Evolutionary conservation across 352 stramenopile species (phyloP).

Genomic region (Plasmopara muralis): DNA sequence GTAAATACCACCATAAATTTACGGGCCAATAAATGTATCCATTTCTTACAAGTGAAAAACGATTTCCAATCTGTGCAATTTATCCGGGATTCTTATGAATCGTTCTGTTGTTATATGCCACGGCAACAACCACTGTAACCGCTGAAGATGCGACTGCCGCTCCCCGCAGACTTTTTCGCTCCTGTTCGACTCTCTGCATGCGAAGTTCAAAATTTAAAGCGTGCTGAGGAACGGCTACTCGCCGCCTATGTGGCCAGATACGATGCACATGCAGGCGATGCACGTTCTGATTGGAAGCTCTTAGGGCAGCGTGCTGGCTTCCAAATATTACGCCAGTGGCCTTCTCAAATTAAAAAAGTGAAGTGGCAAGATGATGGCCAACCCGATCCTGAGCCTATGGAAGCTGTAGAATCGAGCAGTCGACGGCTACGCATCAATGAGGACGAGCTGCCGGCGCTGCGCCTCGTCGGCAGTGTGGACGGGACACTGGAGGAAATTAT

Average conservation of each 20-base stretch:
- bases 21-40: too few species aligned
- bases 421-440: conserved; percentile 6
- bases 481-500: conserved; percentile 38
- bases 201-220: conserved; percentile 36
- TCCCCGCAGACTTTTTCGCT: conserved; percentile 42
- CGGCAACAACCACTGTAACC: conserved; percentile 12
- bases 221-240: conserved; percentile 41
- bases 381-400: conserved; percentile 1
- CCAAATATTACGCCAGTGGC: conserved; percentile 39
- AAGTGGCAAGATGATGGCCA: conserved; percentile 2
- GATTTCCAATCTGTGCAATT: neutral
- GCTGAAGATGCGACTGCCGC: conserved; percentile 35
- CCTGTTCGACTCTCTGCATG: conserved; percentile 36
- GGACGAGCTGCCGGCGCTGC: conserved; percentile 25
- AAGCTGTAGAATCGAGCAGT: conserved; percentile 1
- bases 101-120: conserved; percentile 6
- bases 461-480: conserved; percentile 33
- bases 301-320: conserved; percentile 42
- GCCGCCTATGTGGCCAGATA: conserved; percentile 48
- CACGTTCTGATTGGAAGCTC: conserved; percentile 32
- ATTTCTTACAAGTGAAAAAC: too few species aligned
- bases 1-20: too few species aligned
- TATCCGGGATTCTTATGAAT: neutral
- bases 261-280: conserved; percentile 25
- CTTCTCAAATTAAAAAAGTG: conserved; percentile 11